Base-by-base conservation (phyloP, 805 yeast species). In the Zygoascus flipseniorum region DNA sequence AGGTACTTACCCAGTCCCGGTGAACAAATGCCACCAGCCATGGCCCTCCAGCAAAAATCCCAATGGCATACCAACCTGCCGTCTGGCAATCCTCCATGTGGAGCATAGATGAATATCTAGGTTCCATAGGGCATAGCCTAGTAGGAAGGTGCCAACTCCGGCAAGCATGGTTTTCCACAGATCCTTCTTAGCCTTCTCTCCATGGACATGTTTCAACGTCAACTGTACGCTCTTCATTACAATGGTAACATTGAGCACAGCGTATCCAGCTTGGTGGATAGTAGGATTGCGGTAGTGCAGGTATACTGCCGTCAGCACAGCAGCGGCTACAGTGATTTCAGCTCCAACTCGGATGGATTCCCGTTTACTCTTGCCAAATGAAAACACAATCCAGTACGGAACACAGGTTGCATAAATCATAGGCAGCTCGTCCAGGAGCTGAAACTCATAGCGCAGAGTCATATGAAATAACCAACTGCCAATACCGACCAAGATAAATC, bases 371-470 rank as follows among this genome's bases (percentile, higher is more conserved):
- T 70, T 72, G 43, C 79, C 80, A 63, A 82, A 86, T 47, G 86
- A 77, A 59, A 85, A 83, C 0, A 86, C 82, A 44, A 83, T 77
- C 95, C 95, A 88, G 56, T 89, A 83, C 0, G 99, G 98, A 28
- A 92, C 82, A 58, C 97, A 92, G 1, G 99, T 93, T 20, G 96
- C 97, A 70, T 93, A 93, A 57, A 93, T 88, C 99, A 93, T 93
- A 43, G 99, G 99, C 63, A 93, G 75, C 68, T 93, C 99, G 71
- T 93, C 99, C 68, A 93, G 75, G 58, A 93, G 68, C 71, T 93
- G 99, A 72, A 79, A 93, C 65, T 86, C 88, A 69, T 92, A 93
- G 58, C 80, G 76, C 61, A 93, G 75, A 4, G 98, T 92, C 97
- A 93, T 93, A 69, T 93, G 99, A 73, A 93, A 93, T 57, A 89